Evolutionary conservation across 371 early-diverging fungal species (phyloP).

Genomic region (Mortierella sp.): DNA sequence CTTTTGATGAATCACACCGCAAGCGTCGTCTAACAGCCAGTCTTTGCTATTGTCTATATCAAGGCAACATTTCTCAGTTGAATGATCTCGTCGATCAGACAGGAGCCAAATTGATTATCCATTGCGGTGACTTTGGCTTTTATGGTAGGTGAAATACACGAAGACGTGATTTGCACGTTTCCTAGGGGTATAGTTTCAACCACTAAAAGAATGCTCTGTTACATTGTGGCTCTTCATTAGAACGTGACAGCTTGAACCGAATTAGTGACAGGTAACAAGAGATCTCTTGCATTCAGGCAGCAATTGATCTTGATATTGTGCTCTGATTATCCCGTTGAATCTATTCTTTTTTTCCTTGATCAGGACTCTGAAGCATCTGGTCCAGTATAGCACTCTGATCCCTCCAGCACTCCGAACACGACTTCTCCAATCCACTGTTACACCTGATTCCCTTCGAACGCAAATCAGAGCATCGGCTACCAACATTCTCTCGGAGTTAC

Average conservation of each 20-base stretch:
- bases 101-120: constrained; percentile 71
- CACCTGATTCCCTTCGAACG: constrained; percentile 62
- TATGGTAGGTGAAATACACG: constrained; percentile 60
- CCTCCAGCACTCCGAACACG: constrained; percentile 62
- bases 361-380: constrained; percentile 72
- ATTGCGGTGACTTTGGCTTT: constrained; percentile 80
- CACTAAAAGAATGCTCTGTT: constrained; percentile 3
- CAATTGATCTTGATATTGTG: neutral
- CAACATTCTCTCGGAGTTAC: constrained; percentile 68
- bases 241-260: constrained; percentile 66
- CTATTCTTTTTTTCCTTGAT: neutral
- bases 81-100: constrained; percentile 71
- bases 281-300: neutral
- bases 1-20: neutral
- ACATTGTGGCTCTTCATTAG: constrained; percentile 30
- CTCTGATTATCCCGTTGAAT: neutral
- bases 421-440: constrained; percentile 56
- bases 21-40: neutral
- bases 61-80: constrained; percentile 74
- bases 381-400: constrained; percentile 74
- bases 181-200: neutral
- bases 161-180: neutral
- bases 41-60: constrained; percentile 4
- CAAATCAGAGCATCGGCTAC: constrained; percentile 63
- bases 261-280: constrained; percentile 68